These are phyloP conservation scores for Carpediemonas membranifera DNA, from an alignment of 78 protist genomes.

Conservation along the genomic window DNA sequence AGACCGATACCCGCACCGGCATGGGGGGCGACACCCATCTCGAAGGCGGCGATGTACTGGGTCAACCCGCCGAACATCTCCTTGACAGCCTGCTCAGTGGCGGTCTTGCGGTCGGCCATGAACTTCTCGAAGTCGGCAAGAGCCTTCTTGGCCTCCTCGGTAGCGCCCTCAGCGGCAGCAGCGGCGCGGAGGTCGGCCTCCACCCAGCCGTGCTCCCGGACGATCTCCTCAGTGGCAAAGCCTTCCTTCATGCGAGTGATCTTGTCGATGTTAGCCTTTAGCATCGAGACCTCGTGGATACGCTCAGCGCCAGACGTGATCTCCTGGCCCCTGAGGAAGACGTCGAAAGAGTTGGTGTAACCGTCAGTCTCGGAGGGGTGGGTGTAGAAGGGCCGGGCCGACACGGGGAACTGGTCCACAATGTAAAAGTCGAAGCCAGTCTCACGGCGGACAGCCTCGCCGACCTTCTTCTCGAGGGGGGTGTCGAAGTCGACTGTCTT, in stretches of 20 bases:
- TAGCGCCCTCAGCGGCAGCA: neutral
- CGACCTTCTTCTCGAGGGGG: slow-evolving; percentile 69
- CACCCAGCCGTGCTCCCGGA: neutral
- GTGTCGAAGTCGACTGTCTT: slow-evolving; percentile 28
- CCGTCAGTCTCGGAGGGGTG: slow-evolving; percentile 69
- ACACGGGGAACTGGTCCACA: slow-evolving; percentile 76
- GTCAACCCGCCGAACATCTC: slow-evolving; percentile 39
- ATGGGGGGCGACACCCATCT: slow-evolving; percentile 92
- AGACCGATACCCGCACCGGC: slow-evolving; percentile 96
- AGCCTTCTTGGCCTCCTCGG: slow-evolving; percentile 7
- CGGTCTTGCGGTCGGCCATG: no score
- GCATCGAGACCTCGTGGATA: slow-evolving; percentile 78
- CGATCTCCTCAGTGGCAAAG: neutral
- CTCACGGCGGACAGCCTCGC: slow-evolving; percentile 68
- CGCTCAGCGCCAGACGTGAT: slow-evolving; percentile 98
- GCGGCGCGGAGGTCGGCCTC: neutral
- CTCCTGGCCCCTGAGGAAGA: slow-evolving; percentile 95
- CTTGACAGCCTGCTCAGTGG: neutral
- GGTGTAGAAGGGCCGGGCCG: slow-evolving; percentile 95
- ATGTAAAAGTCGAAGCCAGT: slow-evolving; percentile 85
- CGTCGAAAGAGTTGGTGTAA: slow-evolving; percentile 82
- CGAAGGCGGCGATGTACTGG: slow-evolving; percentile 57
- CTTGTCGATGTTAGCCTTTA: neutral
- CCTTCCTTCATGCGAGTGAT: neutral
- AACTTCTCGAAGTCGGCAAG: no score